Percentiles rank a stretch among this genome's conserved stretches.
phyloP scores from a whole-genome alignment of 495 filamentous ascomycete genomes.

The Aspergillus mulundensis region DNA sequence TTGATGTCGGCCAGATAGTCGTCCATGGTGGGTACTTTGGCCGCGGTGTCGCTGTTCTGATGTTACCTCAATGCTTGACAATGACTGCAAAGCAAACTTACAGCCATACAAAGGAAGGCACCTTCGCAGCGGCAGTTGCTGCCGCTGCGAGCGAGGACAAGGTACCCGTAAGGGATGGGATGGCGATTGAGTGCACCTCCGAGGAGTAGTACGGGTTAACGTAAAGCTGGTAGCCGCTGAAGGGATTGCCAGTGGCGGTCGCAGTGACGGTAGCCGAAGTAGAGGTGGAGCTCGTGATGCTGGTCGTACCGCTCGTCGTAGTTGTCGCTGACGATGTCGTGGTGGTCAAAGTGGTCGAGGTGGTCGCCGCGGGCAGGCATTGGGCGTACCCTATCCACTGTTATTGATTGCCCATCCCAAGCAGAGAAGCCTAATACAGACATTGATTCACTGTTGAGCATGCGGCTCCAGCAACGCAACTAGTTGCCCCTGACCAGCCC shows the following conservation, averaged over 20 bases:
- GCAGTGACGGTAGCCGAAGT: constrained; percentile 27
- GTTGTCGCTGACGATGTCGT: constrained; percentile 17
- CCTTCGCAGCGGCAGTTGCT: constrained; percentile 52
- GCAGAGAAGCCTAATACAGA: not conserved
- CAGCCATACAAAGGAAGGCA: constrained; percentile 71
- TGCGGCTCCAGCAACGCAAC: constrained; percentile 4
- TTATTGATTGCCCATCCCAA: not conserved
- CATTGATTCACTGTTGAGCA: constrained; percentile 9
- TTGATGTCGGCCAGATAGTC: constrained; percentile 52
- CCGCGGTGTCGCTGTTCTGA: constrained; percentile 49
- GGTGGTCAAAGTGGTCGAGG: constrained; percentile 5
- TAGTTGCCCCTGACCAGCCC: constrained; percentile 9
- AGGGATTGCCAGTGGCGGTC: constrained; percentile 14
- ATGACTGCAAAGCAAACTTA: constrained; percentile 29
- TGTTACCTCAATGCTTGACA: not conserved
- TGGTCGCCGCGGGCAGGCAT: constrained; percentile 7
- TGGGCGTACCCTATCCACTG: constrained; percentile 8
- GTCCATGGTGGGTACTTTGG: constrained; percentile 57
- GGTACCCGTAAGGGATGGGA: constrained; percentile 43
- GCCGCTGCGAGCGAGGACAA: constrained; percentile 22
- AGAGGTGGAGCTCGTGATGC: not conserved
- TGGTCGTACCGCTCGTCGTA: not conserved
- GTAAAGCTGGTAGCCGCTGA: constrained; percentile 46
- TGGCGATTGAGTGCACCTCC: constrained; percentile 47
- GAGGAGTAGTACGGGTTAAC: constrained; percentile 57